Percentiles rank a stretch among this genome's conserved stretches.
Evolutionary conservation across 2,329 filamentous ascomycete genomes (phyloP).

Genomic region (Pezicula rhizophila): DNA sequence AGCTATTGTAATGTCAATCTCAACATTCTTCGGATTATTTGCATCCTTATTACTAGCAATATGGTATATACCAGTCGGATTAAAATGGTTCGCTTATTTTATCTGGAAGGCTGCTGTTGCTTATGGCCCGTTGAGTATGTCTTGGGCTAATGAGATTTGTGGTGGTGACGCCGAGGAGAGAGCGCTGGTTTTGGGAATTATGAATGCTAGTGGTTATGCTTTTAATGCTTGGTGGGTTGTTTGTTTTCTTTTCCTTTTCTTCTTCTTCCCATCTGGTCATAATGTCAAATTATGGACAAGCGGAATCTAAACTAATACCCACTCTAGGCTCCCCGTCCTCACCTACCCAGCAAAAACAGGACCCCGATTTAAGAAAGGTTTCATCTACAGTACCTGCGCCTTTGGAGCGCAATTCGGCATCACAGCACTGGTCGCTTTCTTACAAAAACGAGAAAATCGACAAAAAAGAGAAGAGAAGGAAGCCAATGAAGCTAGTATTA

Average conservation of each 20-base stretch:
- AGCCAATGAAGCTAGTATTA: background rate
- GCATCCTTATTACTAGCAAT: conserved; percentile 30
- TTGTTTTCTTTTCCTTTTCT: background rate
- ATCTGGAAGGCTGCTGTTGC: conserved; percentile 25
- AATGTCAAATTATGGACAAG: too few relatives aligned
- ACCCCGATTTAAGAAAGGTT: conserved; percentile 35
- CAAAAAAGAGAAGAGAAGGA: background rate
- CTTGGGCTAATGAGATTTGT: conserved; percentile 43
- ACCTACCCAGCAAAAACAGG: conserved; percentile 26
- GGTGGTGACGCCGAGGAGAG: conserved; percentile 41
- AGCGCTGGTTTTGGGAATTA: conserved; percentile 42
- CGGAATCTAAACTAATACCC: background rate
- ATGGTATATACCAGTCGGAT: conserved; percentile 22
- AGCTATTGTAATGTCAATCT: conserved; percentile 27
- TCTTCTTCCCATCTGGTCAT: too few relatives aligned
- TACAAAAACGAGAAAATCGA: conserved; percentile 11
- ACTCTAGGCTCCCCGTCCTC: conserved; percentile 29
- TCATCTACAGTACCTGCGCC: conserved; percentile 28
- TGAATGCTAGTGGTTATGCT: conserved; percentile 38
- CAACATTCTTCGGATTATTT: conserved; percentile 29
- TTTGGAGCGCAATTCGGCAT: conserved; percentile 20
- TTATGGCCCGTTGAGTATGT: conserved; percentile 39
- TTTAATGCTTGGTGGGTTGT: conserved; percentile 33
- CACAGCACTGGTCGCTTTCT: conserved; percentile 8
- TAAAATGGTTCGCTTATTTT: conserved; percentile 30